A percentile compares a stretch with the other conserved stretches of the same genome.
phyloP scores from a whole-genome alignment of 73 alveolate species.

The Tetrahymena thermophila region DNA sequence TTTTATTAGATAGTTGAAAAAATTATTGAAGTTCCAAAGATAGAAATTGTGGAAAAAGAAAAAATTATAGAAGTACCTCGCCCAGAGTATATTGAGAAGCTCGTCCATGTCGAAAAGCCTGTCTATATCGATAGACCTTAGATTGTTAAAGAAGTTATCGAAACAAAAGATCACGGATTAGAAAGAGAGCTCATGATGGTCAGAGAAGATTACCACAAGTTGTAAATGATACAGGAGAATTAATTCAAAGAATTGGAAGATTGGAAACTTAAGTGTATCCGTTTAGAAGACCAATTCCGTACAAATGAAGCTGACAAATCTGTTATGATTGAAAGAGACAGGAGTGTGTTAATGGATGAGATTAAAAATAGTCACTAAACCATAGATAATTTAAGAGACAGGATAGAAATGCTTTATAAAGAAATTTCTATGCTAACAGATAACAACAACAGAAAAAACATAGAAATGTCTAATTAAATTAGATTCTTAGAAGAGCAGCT shows the following conservation, averaged over 20 bases:
- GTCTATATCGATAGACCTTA: neutral
- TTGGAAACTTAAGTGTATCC: neutral
- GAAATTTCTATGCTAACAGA: neutral
- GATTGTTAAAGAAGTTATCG: neutral
- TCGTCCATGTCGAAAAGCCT: neutral
- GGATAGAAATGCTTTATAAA: neutral
- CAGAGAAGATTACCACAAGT: neutral
- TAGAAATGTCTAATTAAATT: neutral
- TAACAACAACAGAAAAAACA: neutral
- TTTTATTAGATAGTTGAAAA: neutral
- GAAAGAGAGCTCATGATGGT: neutral
- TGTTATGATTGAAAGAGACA: neutral
- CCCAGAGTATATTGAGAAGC: neutral
- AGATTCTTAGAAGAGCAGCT: neutral
- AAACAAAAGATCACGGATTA: neutral
- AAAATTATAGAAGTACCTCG: neutral
- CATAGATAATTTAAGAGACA: neutral
- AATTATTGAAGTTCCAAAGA: neutral
- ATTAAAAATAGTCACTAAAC: neutral
- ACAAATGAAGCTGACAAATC: neutral
- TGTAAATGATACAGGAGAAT: neutral
- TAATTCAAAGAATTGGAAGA: neutral
- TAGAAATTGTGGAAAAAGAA: neutral
- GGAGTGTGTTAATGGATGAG: neutral
- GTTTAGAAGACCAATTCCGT: neutral